Evolutionary conservation across 2,329 filamentous ascomycete genomes (phyloP).

Genomic region (Talaromyces marneffei): DNA sequence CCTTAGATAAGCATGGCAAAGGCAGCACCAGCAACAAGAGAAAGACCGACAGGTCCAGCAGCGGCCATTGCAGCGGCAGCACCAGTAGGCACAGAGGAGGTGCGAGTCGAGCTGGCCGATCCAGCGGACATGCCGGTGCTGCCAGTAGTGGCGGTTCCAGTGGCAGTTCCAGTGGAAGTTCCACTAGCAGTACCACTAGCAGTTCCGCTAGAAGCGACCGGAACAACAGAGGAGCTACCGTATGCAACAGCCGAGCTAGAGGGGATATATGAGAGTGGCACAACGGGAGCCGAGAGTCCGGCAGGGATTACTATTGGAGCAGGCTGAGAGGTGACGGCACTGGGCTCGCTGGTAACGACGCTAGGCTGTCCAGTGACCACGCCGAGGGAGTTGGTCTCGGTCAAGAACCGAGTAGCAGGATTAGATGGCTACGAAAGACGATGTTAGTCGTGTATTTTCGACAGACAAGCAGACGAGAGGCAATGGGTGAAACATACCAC

Average conservation of each 20-base stretch:
- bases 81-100: conserved; percentile 16
- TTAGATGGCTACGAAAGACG: conserved; percentile 33
- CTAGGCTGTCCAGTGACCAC: conserved; percentile 46
- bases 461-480: background rate
- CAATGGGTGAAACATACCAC: conserved; percentile 9
- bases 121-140: background rate
- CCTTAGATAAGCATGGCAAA: conserved; percentile 40
- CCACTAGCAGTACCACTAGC: conserved; percentile 14
- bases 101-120: conserved; percentile 17
- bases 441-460: background rate
- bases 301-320: conserved; percentile 39
- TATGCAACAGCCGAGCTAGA: conserved; percentile 16
- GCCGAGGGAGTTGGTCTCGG: conserved; percentile 45
- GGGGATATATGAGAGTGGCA: conserved; percentile 17
- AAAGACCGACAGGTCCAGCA: conserved; percentile 31
- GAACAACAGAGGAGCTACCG: conserved; percentile 17
- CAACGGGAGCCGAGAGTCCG: conserved; percentile 29
- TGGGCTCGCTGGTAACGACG: conserved; percentile 30
- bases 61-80: conserved; percentile 31
- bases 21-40: conserved; percentile 38
- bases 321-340: conserved; percentile 30
- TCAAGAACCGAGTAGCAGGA: conserved; percentile 41
- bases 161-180: conserved; percentile 18
- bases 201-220: conserved; percentile 12
- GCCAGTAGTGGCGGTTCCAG: conserved; percentile 1